These are phyloP conservation scores for Pestalotiopsis sp. DNA, from an alignment of 2,329 filamentous ascomycete species.

Conservation along the genomic window DNA sequence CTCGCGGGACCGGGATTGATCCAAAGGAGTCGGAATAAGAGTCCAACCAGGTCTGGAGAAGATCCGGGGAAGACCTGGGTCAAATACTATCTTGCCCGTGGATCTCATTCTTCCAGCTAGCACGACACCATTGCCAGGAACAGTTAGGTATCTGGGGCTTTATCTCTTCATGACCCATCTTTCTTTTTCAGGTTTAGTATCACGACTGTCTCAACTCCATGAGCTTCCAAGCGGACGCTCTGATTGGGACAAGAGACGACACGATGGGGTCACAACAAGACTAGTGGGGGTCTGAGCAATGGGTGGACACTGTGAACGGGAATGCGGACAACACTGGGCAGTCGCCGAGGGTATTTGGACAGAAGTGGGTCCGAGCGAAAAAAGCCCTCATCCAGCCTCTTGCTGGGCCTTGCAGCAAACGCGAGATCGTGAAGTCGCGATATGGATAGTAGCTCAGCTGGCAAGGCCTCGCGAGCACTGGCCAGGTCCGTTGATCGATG, in stretches of 20 bases:
- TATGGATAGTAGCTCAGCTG: not conserved
- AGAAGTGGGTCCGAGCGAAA: slow-evolving; percentile 11
- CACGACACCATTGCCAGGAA: slow-evolving; percentile 3
- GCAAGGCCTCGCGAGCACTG: not conserved
- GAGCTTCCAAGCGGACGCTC: not conserved
- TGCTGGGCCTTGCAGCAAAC: not conserved
- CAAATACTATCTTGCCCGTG: slow-evolving; percentile 11
- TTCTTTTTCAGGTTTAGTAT: slow-evolving; percentile 9
- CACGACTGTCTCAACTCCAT: slow-evolving; percentile 7
- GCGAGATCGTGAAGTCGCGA: slow-evolving; percentile 11
- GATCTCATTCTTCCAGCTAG: not conserved
- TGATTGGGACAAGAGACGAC: slow-evolving; percentile 8
- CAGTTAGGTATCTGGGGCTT: slow-evolving; percentile 10
- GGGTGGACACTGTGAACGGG: slow-evolving; percentile 8
- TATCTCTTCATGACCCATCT: slow-evolving; percentile 10
- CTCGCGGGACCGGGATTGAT: not conserved
- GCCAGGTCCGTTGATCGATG: not conserved
- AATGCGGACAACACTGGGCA: slow-evolving; percentile 8
- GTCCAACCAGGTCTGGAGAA: not conserved
- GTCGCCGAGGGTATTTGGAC: slow-evolving; percentile 8
- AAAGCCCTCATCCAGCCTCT: slow-evolving; percentile 11
- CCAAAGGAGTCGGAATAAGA: not conserved
- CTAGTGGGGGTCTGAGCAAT: not conserved
- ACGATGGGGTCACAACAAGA: slow-evolving; percentile 5
- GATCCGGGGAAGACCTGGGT: slow-evolving; percentile 13